phyloP scores from a whole-genome alignment of 176 grass and related monocot species.

The Ensete glaucum region DNA sequence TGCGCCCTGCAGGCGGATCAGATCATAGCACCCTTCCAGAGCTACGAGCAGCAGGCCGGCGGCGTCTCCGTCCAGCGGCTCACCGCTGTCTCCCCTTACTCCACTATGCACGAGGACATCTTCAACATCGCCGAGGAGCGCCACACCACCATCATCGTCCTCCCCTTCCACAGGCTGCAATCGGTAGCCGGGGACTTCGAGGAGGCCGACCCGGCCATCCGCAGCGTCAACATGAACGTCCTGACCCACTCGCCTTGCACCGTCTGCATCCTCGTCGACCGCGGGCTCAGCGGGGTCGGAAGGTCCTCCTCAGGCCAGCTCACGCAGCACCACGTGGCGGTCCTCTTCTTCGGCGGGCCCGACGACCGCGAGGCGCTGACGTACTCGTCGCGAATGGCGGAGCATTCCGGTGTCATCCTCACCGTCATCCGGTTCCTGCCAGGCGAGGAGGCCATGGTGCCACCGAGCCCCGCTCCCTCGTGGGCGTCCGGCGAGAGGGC shows the following conservation, averaged over 20 bases:
- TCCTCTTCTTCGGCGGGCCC: conserved; percentile 16
- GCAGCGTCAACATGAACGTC: conserved; percentile 41
- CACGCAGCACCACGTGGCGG: conserved; percentile 31
- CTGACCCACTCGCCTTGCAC: conserved; percentile 54
- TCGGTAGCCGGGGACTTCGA: conserved; percentile 50
- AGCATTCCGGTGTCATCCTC: neutral
- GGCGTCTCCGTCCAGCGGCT: conserved; percentile 37
- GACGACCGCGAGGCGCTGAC: conserved; percentile 23
- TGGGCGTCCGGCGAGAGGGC: neutral
- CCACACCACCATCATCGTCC: conserved; percentile 43
- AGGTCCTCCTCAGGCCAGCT: conserved; percentile 9
- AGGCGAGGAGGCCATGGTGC: neutral
- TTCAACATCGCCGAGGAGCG: conserved; percentile 53
- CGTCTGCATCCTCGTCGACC: conserved; percentile 65
- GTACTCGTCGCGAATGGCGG: conserved; percentile 5
- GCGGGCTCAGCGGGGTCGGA: conserved; percentile 41
- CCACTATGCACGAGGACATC: conserved; percentile 60
- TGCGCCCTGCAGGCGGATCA: neutral
- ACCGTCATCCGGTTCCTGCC: conserved; percentile 8
- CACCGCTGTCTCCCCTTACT: conserved; percentile 53
- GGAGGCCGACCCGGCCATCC: conserved; percentile 35
- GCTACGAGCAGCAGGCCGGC: conserved; percentile 25
- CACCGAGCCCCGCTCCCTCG: neutral
- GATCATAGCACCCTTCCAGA: conserved; percentile 29
- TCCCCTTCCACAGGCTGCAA: conserved; percentile 62